A percentile compares a stretch with the other conserved stretches of the same genome.
Evolutionary conservation across 805 yeast genomes (phyloP).

Genomic region (Sungouiozyma ichnusensis): DNA sequence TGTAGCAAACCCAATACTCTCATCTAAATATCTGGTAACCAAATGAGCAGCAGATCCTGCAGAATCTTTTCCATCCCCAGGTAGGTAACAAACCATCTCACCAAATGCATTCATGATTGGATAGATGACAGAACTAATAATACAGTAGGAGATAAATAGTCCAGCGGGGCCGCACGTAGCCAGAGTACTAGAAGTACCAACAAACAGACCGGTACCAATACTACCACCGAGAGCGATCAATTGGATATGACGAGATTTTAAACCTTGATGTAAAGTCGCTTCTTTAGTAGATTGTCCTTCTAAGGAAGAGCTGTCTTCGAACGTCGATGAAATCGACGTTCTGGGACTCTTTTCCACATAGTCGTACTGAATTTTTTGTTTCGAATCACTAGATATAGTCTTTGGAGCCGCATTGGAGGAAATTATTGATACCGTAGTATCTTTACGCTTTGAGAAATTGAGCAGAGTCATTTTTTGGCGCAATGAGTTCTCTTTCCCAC

Average conservation of each 20-base stretch:
- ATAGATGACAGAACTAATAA: constrained; percentile 55
- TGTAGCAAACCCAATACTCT: constrained; percentile 49
- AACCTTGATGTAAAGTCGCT: constrained; percentile 14
- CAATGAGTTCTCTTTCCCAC: too few relatives aligned
- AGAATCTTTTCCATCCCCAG: constrained; percentile 37
- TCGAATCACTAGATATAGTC: constrained; percentile 2
- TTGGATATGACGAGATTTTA: constrained; percentile 58
- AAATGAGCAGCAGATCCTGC: constrained; percentile 49
- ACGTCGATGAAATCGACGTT: neutral
- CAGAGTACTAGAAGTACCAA: constrained; percentile 59
- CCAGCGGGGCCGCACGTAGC: constrained; percentile 67
- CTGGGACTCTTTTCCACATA: neutral
- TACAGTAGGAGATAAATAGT: constrained; percentile 47
- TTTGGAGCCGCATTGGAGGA: neutral
- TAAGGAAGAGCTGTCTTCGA: neutral
- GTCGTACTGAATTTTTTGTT: neutral
- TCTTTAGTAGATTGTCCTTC: neutral
- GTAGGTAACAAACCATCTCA: constrained; percentile 55
- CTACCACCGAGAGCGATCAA: constrained; percentile 78
- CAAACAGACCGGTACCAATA: constrained; percentile 76
- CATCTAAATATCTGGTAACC: constrained; percentile 48
- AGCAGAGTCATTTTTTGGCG: neutral
- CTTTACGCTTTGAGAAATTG: neutral
- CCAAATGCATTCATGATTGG: constrained; percentile 56
- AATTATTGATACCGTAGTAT: neutral